These are phyloP conservation scores for Aspergillus eucalypticola DNA, from an alignment of 2,329 filamentous ascomycete genomes.

Conservation along the genomic window DNA sequence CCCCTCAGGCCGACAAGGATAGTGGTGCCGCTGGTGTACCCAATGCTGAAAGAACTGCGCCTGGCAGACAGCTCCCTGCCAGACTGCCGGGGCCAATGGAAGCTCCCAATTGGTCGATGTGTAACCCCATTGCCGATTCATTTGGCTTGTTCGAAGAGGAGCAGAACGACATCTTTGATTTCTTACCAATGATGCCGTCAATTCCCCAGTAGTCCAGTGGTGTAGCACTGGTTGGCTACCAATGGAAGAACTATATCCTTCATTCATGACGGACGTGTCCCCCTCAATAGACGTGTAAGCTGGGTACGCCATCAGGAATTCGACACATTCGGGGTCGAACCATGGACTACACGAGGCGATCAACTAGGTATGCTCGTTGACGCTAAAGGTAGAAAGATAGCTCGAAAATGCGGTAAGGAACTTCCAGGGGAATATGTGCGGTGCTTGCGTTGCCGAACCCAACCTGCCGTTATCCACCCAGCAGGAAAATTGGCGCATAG, in stretches of 20 bases:
- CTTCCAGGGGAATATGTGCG: neutral
- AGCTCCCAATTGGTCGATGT: slow-evolving; percentile 39
- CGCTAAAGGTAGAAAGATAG: neutral
- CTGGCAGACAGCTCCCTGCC: slow-evolving; percentile 25
- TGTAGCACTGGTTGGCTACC: neutral
- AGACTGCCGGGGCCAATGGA: slow-evolving; percentile 34
- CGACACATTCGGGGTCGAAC: neutral
- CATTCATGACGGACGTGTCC: neutral
- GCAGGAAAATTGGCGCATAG: neutral
- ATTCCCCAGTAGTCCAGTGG: slow-evolving; percentile 22
- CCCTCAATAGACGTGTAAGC: neutral
- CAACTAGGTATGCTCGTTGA: neutral
- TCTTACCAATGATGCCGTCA: slow-evolving; percentile 37
- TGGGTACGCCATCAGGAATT: neutral
- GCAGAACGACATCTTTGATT: slow-evolving; percentile 40
- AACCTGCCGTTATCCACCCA: neutral
- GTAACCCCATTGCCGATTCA: slow-evolving; percentile 39
- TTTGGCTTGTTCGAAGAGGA: slow-evolving; percentile 40
- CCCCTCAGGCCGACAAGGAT: slow-evolving; percentile 20
- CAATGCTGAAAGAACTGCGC: slow-evolving; percentile 20
- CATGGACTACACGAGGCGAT: neutral
- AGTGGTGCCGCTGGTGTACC: slow-evolving; percentile 16
- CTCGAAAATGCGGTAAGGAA: neutral
- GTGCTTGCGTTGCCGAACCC: neutral
- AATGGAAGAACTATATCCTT: neutral